Percentiles rank a stretch among this genome's conserved stretches.
Conservation (phyloP, 495 filamentous ascomycete genomes). For the Podospora pseudocomata region DNA sequence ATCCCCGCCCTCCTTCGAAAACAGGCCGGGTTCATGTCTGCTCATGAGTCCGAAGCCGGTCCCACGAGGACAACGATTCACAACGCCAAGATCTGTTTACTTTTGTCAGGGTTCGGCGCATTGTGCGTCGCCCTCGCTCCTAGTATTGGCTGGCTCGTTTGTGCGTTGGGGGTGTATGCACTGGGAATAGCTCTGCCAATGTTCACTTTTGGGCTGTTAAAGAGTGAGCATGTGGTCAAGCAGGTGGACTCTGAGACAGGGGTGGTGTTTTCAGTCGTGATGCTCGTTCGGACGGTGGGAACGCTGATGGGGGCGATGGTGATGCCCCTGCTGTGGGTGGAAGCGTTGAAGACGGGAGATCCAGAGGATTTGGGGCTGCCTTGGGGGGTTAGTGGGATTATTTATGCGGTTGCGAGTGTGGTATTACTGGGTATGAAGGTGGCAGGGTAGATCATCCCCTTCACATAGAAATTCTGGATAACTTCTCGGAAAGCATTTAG, state of each 20-base stretch:
- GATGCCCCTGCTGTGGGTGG: conserved; percentile 42
- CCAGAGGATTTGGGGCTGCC: conserved; percentile 27
- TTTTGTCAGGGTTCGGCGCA: conserved; percentile 40
- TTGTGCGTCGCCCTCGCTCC: conserved; percentile 34
- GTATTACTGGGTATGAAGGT: conserved; percentile 16
- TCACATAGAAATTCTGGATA: no score
- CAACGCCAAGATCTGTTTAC: conserved; percentile 35
- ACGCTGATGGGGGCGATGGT: conserved; percentile 39
- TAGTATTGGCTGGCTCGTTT: conserved; percentile 35
- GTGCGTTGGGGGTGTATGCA: conserved; percentile 40
- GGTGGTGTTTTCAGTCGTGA: conserved; percentile 45
- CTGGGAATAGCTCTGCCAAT: conserved; percentile 44
- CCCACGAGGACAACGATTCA: conserved; percentile 14
- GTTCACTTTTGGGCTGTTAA: conserved; percentile 42
- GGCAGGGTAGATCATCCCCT: not conserved
- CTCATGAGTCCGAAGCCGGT: conserved; percentile 12
- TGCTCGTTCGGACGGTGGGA: conserved; percentile 45
- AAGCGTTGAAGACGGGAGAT: conserved; percentile 26
- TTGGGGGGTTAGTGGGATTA: conserved; percentile 34
- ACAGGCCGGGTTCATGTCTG: not conserved
- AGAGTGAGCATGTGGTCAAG: conserved; percentile 3
- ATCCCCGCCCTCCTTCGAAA: conserved; percentile 35
- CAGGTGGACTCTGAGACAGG: conserved; percentile 15
- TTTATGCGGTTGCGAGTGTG: conserved; percentile 29
- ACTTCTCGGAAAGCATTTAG: no score